Base-by-base conservation (phyloP, 2,329 filamentous ascomycete genomes). In the Nothomitra cinnamomea region DNA sequence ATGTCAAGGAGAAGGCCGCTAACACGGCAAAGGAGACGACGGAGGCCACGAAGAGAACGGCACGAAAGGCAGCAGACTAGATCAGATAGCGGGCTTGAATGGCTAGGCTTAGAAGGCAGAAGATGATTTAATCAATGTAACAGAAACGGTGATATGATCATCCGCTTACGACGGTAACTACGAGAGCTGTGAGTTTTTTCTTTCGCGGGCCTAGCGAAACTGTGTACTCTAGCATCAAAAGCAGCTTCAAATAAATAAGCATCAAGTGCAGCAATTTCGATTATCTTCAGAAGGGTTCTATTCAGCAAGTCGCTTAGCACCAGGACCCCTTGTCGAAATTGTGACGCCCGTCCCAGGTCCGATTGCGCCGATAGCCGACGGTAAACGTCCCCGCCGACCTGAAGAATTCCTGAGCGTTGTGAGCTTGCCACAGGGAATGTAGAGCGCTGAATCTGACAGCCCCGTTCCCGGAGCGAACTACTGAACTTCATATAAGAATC, bases 1-100 rank as follows among this genome's bases (percentile, higher is more conserved):
- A 75, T 60, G 70, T 70, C 56, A 80, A 72, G 63, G 70, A 72
- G 58, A 56, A 61, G 55, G 56, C 54, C 36, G 55, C 52, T 43
- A 57, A 59, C 47, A 53, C 56, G 7, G 60, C 59, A 61, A 88
- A 92, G 75, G 83, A 79, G 60, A 87, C 94, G 80, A 70, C 73
- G 53, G 78, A 79, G 63, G 72, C 75, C 53, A 80, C 77, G 68
- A 82, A 82, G 75, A 72, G 78, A 60, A 72, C 67, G 54, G 78
- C 76, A 22, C 67, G 69, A 19, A 53, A 49, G 13, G 45, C 45
- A 32, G 28, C 28, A 17, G 45, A 49, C n/a, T 49, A 24, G 19
- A 24, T n/a, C n/a, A 42, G 42, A 21, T 13, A 15, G 22, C 21
- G 7, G n/a, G 22, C 17, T 48, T 6, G 22, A 45, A 5, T 45